These are phyloP conservation scores for Borovskyia barvae DNA, from an alignment of 208 protist species.

Conservation along the genomic window DNA sequence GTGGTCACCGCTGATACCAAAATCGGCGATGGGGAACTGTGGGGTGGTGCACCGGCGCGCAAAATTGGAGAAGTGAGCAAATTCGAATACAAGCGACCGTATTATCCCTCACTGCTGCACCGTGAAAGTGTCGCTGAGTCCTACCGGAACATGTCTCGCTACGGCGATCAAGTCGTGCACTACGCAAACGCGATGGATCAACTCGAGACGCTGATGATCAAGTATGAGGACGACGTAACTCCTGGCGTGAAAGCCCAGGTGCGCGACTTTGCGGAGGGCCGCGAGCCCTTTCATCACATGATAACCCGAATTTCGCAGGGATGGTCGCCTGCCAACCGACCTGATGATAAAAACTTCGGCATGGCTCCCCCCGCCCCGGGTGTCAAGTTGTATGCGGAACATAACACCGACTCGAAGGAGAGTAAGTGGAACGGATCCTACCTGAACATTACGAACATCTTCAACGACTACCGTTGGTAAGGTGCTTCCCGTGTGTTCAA, in stretches of 20 bases:
- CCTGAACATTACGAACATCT: slow-evolving; percentile 81
- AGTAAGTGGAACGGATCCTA: slow-evolving; percentile 80
- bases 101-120: slow-evolving; percentile 76
- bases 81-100: slow-evolving; percentile 86
- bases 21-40: slow-evolving; percentile 83
- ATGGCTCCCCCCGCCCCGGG: slow-evolving; percentile 55
- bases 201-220: slow-evolving; percentile 77
- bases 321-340: slow-evolving; percentile 77
- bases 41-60: slow-evolving; percentile 80
- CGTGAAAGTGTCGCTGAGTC: slow-evolving; percentile 72
- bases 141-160: slow-evolving; percentile 84
- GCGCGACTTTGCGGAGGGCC: slow-evolving; percentile 76
- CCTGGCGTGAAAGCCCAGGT: slow-evolving; percentile 70
- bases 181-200: slow-evolving; percentile 74
- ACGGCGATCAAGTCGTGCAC: slow-evolving; percentile 87
- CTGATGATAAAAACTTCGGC: slow-evolving; percentile 80
- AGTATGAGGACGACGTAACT: slow-evolving; percentile 73
- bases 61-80: slow-evolving; percentile 86
- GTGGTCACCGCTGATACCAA: slow-evolving; percentile 81
- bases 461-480: slow-evolving; percentile 90
- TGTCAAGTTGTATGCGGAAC: slow-evolving; percentile 81
- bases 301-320: slow-evolving; percentile 82
- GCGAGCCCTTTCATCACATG: slow-evolving; percentile 87
- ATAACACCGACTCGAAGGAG: slow-evolving; percentile 83
- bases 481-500: too few species aligned